Evolutionary conservation across 2,329 filamentous ascomycete genomes (phyloP).

Genomic region (Calonectria naviculata): DNA sequence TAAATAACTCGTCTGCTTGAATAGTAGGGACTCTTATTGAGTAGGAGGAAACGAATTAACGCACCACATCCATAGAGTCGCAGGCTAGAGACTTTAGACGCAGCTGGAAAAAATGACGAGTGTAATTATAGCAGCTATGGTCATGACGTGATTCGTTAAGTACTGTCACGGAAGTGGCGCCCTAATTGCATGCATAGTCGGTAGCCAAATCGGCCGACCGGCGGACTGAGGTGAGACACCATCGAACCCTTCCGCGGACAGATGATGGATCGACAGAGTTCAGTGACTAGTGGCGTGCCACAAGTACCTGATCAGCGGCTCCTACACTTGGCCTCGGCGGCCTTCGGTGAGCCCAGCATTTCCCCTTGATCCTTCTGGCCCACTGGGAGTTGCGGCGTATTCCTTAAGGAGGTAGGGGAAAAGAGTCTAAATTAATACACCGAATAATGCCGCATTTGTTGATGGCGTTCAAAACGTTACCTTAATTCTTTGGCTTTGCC

Average conservation of each 20-base stretch:
- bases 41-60: constrained; percentile 14
- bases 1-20: background rate
- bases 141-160: background rate
- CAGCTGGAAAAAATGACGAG: background rate
- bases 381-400: background rate
- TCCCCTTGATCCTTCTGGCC: background rate
- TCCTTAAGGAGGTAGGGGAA: background rate
- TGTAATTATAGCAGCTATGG: background rate
- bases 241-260: background rate
- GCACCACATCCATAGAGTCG: background rate
- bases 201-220: constrained; percentile 12
- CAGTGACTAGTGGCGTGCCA: background rate
- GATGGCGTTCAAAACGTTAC: background rate
- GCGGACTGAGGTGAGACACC: background rate
- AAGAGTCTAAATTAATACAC: background rate
- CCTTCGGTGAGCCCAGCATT: background rate
- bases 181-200: background rate
- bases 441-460: background rate
- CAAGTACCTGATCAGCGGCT: background rate
- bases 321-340: background rate
- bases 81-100: background rate
- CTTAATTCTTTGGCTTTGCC: background rate
- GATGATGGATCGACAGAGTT: background rate
- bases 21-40: background rate
- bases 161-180: background rate